These are phyloP conservation scores for Sungouiozyma intestinalis DNA, from an alignment of 805 yeast species.

Conservation along the genomic window DNA sequence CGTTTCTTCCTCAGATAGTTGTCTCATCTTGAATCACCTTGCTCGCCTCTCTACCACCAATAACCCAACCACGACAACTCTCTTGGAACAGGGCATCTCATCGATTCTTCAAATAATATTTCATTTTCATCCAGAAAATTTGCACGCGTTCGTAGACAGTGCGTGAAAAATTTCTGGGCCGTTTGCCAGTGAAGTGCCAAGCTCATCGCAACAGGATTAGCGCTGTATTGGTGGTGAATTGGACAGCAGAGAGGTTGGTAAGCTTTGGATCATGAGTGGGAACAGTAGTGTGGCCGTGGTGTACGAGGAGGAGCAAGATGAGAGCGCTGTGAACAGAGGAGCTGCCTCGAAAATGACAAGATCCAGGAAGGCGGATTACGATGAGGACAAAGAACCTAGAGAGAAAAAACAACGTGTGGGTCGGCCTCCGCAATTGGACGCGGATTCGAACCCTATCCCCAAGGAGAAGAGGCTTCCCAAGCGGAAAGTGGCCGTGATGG, in stretches of 20 bases:
- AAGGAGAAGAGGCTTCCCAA: slow-evolving; percentile 64
- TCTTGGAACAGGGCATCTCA: not conserved
- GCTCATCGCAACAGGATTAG: slow-evolving; percentile 1
- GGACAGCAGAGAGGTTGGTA: too few species aligned
- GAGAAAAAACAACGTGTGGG: slow-evolving; percentile 18
- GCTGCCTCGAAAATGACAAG: slow-evolving; percentile 30
- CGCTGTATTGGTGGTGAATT: not conserved
- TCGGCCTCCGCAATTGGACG: slow-evolving; percentile 34
- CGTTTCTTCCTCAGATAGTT: slow-evolving; percentile 93
- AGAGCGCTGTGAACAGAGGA: slow-evolving; percentile 34
- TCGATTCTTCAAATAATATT: not conserved
- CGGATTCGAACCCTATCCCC: slow-evolving; percentile 49
- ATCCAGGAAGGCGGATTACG: slow-evolving; percentile 22
- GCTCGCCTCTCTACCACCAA: too few species aligned
- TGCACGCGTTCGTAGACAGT: not conserved
- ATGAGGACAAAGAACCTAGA: slow-evolving; percentile 10
- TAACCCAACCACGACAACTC: too few species aligned
- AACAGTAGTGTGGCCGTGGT: slow-evolving; percentile 14
- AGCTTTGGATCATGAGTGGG: not conserved
- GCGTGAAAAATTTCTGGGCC: not conserved
- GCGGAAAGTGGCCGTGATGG: slow-evolving; percentile 77
- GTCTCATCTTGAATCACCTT: slow-evolving; percentile 51
- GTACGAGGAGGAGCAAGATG: slow-evolving; percentile 30
- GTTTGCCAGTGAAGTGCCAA: too few species aligned
- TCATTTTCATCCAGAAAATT: too few species aligned